These are phyloP conservation scores for Trichoderma semiorbis DNA, from an alignment of 2,329 filamentous ascomycete species.

Conservation along the genomic window DNA sequence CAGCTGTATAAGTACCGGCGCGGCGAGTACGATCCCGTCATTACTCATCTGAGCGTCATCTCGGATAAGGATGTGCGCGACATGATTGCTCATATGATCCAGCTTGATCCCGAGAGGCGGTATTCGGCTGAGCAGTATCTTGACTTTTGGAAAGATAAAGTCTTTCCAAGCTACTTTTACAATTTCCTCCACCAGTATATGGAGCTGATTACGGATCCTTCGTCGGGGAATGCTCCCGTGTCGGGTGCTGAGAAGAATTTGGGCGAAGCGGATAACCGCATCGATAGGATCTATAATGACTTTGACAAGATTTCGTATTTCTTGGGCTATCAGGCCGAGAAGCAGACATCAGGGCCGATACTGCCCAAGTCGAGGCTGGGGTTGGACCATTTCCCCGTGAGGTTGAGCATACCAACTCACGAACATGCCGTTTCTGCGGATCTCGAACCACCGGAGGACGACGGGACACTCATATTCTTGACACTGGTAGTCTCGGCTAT, in stretches of 20 bases:
- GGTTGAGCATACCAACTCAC: conserved; percentile 82
- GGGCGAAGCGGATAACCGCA: conserved; percentile 86
- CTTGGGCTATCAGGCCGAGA: conserved; percentile 68
- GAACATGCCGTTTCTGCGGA: conserved; percentile 64
- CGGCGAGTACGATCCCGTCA: conserved; percentile 85
- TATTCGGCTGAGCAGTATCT: conserved; percentile 94
- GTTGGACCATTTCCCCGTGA: conserved; percentile 70
- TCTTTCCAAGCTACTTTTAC: conserved; percentile 96
- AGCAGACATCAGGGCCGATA: conserved; percentile 30
- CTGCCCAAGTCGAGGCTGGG: conserved; percentile 42
- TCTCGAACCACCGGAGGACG: conserved; percentile 65
- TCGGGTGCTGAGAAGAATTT: conserved; percentile 66
- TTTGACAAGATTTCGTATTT: conserved; percentile 98
- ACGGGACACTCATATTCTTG: conserved; percentile 89
- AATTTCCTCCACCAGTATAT: conserved; percentile 97
- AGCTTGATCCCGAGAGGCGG: conserved; percentile 84
- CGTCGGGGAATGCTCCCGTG: conserved; percentile 70
- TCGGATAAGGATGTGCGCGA: conserved; percentile 83
- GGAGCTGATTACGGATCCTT: conserved; percentile 89
- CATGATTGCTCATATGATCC: conserved; percentile 93
- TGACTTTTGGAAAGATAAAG: conserved; percentile 85
- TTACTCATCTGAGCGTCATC: conserved; percentile 78
- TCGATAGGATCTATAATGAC: conserved; percentile 87
- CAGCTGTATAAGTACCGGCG: conserved; percentile 93
- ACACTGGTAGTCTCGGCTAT: conserved; percentile 85